Percentiles rank a stretch among this genome's conserved stretches.
phyloP scores from a whole-genome alignment of 176 grass and related monocot genomes.

The Raddia distichophylla region DNA sequence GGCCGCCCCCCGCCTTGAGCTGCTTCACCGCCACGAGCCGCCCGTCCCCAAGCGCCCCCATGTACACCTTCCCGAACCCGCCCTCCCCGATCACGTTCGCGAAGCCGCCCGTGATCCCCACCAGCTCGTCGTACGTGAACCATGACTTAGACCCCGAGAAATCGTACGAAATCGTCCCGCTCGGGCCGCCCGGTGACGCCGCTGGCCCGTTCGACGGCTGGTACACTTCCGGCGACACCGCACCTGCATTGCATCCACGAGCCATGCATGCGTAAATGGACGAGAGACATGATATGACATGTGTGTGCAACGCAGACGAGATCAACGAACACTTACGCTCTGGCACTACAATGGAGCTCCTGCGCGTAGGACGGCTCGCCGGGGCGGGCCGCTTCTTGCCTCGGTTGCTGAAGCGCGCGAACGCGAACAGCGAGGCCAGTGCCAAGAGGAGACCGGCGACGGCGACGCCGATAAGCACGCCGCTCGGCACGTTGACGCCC shows the following conservation, averaged over 20 bases:
- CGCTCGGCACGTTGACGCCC: not conserved
- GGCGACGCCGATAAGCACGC: constrained; percentile 48
- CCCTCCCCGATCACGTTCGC: constrained; percentile 68
- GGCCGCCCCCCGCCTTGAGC: constrained; percentile 63
- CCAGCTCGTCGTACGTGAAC: constrained; percentile 70
- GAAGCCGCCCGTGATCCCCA: constrained; percentile 56
- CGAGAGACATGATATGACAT: too few species aligned
- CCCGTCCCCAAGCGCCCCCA: constrained; percentile 55
- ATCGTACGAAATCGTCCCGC: constrained; percentile 46
- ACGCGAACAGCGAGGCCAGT: constrained; percentile 39
- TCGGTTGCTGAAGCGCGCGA: constrained; percentile 23
- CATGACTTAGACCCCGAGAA: constrained; percentile 47
- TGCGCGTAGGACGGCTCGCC: not conserved
- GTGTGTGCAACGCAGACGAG: not conserved
- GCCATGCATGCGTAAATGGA: too few species aligned
- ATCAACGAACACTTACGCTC: constrained; percentile 29
- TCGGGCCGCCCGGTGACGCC: constrained; percentile 37
- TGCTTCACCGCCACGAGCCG: constrained; percentile 87
- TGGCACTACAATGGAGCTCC: constrained; percentile 20
- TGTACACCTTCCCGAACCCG: constrained; percentile 71
- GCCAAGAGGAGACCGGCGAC: constrained; percentile 45
- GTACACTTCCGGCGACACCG: constrained; percentile 30
- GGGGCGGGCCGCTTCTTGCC: constrained; percentile 14
- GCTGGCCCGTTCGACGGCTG: constrained; percentile 22
- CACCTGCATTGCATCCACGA: not conserved